phyloP scores from a whole-genome alignment of 345 rosid genomes.

The Acer yangbiense region DNA sequence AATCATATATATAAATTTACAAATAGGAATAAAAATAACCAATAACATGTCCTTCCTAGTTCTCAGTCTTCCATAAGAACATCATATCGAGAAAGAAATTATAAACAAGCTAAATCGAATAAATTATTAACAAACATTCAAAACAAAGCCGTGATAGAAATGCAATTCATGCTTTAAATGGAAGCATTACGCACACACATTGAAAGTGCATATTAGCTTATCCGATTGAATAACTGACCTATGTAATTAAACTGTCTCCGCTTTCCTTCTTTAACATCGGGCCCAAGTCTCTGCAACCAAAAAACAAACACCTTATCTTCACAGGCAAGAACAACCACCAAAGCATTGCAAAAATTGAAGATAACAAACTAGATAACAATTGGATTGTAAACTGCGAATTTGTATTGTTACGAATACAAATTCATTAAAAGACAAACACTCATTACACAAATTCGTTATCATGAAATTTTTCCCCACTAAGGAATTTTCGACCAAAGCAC shows the following conservation, averaged over 20 bases:
- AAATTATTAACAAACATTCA: too few relatives aligned
- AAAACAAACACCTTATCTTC: conserved; percentile 60
- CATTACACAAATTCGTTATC: not conserved
- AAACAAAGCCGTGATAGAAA: not conserved
- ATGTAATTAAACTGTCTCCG: conserved; percentile 81
- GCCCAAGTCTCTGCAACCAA: conserved; percentile 69
- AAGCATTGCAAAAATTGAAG: not conserved
- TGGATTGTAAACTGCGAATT: not conserved
- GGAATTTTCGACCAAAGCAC: conserved; percentile 27
- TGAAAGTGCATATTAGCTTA: not conserved
- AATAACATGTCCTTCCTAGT: too few relatives aligned
- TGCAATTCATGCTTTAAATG: not conserved
- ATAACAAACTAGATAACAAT: not conserved
- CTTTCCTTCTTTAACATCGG: conserved; percentile 81
- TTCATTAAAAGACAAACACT: not conserved
- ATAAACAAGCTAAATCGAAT: too few relatives aligned
- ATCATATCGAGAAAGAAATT: too few relatives aligned
- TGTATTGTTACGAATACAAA: not conserved
- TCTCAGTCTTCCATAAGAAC: not conserved
- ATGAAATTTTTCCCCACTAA: not conserved
- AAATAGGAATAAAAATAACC: not conserved
- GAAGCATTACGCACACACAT: not conserved
- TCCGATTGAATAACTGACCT: conserved; percentile 38
- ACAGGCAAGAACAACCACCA: conserved; percentile 4
- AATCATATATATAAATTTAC: not conserved